phyloP scores from a whole-genome alignment of 2,329 filamentous ascomycete genomes.

The Calonectria hawksworthii region DNA sequence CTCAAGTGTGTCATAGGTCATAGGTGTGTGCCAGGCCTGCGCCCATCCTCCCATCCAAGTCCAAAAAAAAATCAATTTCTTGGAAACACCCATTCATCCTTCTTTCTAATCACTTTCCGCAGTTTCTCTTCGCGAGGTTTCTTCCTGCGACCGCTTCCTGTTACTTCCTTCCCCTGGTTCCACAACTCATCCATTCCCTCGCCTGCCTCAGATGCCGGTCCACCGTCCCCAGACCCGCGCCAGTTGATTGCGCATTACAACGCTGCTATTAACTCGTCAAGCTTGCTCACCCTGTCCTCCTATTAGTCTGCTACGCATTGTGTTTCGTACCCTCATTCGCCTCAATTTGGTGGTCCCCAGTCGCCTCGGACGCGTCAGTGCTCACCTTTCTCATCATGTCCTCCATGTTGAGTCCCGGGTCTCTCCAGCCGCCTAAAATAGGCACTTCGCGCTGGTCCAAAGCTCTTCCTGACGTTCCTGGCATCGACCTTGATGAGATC shows the following conservation, averaged over 20 bases:
- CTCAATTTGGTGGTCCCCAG: conserved; percentile 38
- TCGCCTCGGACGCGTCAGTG: conserved; percentile 30
- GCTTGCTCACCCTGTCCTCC: conserved; percentile 1
- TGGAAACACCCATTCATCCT: conserved; percentile 3
- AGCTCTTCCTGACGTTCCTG: conserved; percentile 66
- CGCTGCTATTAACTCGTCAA: conserved; percentile 10
- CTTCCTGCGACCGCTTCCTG: neutral
- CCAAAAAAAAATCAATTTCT: conserved; percentile 14
- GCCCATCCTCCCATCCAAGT: conserved; percentile 5
- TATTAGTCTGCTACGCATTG: conserved; percentile 31
- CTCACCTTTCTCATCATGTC: conserved; percentile 31
- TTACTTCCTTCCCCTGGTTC: conserved; percentile 14
- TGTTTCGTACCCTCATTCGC: conserved; percentile 46
- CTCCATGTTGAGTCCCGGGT: conserved; percentile 41
- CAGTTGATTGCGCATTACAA: conserved; percentile 20
- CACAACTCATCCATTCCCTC: conserved; percentile 4
- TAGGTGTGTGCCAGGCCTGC: conserved; percentile 3
- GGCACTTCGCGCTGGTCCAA: conserved; percentile 71
- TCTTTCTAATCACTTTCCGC: neutral
- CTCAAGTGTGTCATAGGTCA: conserved; percentile 5
- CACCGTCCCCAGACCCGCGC: conserved; percentile 8
- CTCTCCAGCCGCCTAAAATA: conserved; percentile 49
- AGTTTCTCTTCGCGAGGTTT: neutral
- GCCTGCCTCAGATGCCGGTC: conserved; percentile 21
- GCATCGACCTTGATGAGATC: conserved; percentile 35